Base-by-base conservation (phyloP, 2,329 filamentous ascomycete species). In the Nannizziopsis arthrosporioides region DNA sequence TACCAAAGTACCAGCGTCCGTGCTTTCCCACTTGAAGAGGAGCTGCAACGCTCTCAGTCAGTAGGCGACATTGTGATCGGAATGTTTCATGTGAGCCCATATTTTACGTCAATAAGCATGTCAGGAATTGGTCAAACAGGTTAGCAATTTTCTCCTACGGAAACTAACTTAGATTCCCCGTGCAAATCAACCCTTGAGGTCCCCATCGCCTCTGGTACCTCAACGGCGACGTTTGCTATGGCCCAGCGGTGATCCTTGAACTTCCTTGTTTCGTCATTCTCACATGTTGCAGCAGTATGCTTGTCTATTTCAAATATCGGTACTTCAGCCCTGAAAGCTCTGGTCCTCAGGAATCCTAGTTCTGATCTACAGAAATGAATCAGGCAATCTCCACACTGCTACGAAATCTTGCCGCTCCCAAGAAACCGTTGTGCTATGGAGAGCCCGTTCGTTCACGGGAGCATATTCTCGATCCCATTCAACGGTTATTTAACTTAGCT, bases 321-420 rank as follows among this genome's bases (percentile, higher is more conserved):
- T 42, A 47, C 34, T 27, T 48, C 41, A 48, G 46, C 46, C 46
- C 38, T 44, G 46, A 44, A 48, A 48, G 46, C 46, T 48, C 43
- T 31, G 37, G 18, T 43, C 46, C 32, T 48, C 30, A 36, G 12
- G 30, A 8, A 42, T 32, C 46, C 46, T 40, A 43, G 39, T 18
- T 35, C 19, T 34, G 46, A 43, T 48, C 46, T 42, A 44, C 39
- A 44, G 18, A 38, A 36, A 19, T 48, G 39, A 48, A 38, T 48
- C 39, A 48, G 12, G 31, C 45, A 47, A 47, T 47, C 45, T 47
- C 45, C 45, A 42, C 45, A 42, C 3, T 42, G 14, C 39, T 43
- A 15, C 22, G 31, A 48, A 39, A 22, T 32, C 43, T 44, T 30
- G 37, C 31, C 34, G 30, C 19, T 32, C n/a, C 34, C 4, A 43